A percentile compares a stretch with the other conserved stretches of the same genome.
phyloP scores from a whole-genome alignment of 177 flowering plant genomes.

The Vitis hybrid region DNA sequence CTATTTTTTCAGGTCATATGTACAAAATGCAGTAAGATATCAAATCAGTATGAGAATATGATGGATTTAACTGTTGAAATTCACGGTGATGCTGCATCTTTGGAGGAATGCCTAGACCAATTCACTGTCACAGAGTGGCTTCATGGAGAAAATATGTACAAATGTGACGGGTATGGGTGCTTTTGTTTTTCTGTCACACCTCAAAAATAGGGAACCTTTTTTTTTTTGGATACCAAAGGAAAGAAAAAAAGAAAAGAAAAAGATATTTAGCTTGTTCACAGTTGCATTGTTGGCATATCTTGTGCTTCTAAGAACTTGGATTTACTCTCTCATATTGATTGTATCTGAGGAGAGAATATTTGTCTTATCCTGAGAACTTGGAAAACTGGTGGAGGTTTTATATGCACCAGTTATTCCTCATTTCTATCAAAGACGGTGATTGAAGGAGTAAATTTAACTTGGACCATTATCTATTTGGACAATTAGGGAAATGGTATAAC shows the following conservation, averaged over 20 bases:
- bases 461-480: too few species aligned
- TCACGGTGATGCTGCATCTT: conserved; percentile 84
- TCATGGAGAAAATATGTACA: conserved; percentile 94
- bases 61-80: conserved; percentile 98
- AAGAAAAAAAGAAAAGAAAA: too few species aligned
- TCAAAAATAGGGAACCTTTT: neutral
- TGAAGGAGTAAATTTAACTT: neutral
- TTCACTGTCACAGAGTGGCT: conserved; percentile 89
- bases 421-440: neutral
- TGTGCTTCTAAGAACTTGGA: neutral
- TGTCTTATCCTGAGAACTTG: neutral
- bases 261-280: neutral
- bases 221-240: too few species aligned
- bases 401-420: neutral
- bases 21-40: conserved; percentile 63
- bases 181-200: conserved; percentile 7
- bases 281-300: neutral
- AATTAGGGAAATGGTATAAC: neutral
- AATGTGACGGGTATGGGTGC: conserved; percentile 80
- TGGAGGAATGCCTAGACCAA: conserved; percentile 89
- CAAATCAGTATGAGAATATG: conserved; percentile 92
- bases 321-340: neutral
- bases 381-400: neutral
- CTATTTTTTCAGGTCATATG: conserved; percentile 67
- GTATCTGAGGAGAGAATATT: neutral